Conservation (phyloP, 2,329 filamentous ascomycete species). For the Exophiala sp. region DNA sequence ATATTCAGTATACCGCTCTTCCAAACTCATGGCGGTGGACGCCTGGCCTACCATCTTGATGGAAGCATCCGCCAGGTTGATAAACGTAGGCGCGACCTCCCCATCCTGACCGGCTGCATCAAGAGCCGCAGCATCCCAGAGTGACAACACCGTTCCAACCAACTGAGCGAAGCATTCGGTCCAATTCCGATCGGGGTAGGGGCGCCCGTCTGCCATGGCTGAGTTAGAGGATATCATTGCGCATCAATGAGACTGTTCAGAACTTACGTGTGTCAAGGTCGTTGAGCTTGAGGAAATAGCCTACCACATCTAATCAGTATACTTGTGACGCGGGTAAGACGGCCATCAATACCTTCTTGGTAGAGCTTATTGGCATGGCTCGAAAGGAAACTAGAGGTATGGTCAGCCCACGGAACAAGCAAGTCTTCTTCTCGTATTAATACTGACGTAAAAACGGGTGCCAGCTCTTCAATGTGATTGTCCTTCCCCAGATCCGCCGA, state of each 20-base stretch:
- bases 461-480: slow-evolving; percentile 76
- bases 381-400: slow-evolving; percentile 61
- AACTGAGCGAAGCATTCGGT: slow-evolving; percentile 95
- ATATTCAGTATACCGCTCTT: slow-evolving; percentile 22
- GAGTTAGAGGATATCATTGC: background rate
- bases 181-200: slow-evolving; percentile 82
- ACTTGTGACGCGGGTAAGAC: background rate
- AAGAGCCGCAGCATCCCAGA: slow-evolving; percentile 91
- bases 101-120: slow-evolving; percentile 79
- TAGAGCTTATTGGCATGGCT: slow-evolving; percentile 95
- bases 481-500: slow-evolving; percentile 79
- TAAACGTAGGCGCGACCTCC: slow-evolving; percentile 83
- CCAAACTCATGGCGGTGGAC: background rate
- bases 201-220: slow-evolving; percentile 63
- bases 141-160: slow-evolving; percentile 85
- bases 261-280: slow-evolving; percentile 83
- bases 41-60: slow-evolving; percentile 79
- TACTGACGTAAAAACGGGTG: slow-evolving; percentile 70
- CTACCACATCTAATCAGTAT: slow-evolving; percentile 14
- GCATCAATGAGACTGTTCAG: background rate
- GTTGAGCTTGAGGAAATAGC: slow-evolving; percentile 94
- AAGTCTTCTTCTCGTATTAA: background rate
- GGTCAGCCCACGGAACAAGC: slow-evolving; percentile 8
- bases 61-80: slow-evolving; percentile 94
- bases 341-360: slow-evolving; percentile 59